phyloP scores from a whole-genome alignment of 129 eudicot genomes.

The Tagetes erecta region DNA sequence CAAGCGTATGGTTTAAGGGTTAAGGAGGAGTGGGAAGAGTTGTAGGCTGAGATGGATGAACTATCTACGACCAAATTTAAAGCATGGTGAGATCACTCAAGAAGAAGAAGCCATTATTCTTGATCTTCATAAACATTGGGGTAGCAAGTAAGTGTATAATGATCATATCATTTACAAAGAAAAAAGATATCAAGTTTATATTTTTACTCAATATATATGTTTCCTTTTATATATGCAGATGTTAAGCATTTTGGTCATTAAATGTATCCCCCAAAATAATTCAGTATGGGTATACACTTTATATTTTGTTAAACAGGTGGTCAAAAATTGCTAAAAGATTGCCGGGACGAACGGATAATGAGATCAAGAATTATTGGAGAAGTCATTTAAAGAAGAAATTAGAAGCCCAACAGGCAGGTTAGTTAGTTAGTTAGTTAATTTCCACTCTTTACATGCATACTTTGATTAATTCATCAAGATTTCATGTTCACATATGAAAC shows the following conservation, averaged over 20 bases:
- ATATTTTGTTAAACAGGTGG: constrained; percentile 45
- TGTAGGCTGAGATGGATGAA: constrained; percentile 81
- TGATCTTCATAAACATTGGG: constrained; percentile 69
- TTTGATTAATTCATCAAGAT: neutral
- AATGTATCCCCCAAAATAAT: too few species aligned
- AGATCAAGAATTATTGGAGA: constrained; percentile 85
- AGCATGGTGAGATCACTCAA: constrained; percentile 58
- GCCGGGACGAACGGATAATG: constrained; percentile 77
- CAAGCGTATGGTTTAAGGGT: constrained; percentile 39
- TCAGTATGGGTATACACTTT: too few species aligned
- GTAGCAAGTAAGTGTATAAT: constrained; percentile 54
- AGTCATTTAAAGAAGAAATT: constrained; percentile 60
- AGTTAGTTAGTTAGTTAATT: neutral
- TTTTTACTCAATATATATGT: neutral
- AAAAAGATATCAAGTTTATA: neutral
- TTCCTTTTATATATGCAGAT: neutral
- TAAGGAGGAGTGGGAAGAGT: constrained; percentile 81
- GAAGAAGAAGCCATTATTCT: constrained; percentile 61
- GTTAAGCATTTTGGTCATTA: too few species aligned
- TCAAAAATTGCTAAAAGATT: constrained; percentile 65
- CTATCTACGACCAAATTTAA: constrained; percentile 69
- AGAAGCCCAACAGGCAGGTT: constrained; percentile 43
- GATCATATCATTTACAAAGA: neutral
- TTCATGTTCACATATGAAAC: neutral
- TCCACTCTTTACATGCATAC: neutral